A percentile compares a stretch with the other conserved stretches of the same genome.
phyloP scores from a whole-genome alignment of 2,329 filamentous ascomycete genomes.

The Knufia fluminis region DNA sequence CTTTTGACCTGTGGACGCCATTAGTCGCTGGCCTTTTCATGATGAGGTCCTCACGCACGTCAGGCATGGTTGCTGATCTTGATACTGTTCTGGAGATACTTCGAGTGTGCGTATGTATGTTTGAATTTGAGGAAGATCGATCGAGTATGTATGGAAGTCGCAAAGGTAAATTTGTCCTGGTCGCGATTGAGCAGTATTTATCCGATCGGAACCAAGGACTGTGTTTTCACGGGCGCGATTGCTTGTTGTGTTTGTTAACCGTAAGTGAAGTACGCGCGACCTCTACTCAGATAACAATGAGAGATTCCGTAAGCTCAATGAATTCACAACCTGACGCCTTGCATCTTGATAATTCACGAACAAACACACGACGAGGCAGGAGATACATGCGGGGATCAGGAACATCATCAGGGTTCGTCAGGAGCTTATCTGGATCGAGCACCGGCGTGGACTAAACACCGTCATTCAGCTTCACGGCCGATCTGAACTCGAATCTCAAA shows the following conservation, averaged over 20 bases:
- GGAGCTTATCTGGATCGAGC: neutral
- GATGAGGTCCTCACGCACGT: conserved; percentile 29
- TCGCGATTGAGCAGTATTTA: neutral
- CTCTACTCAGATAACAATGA: neutral
- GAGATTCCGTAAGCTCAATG: neutral
- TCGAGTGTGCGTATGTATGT: neutral
- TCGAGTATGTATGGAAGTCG: neutral
- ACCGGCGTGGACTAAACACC: neutral
- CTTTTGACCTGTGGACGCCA: conserved; percentile 57
- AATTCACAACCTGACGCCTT: neutral
- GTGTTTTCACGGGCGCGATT: neutral
- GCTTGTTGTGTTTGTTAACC: neutral
- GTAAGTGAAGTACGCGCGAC: neutral
- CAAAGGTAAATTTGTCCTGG: neutral
- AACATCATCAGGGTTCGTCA: neutral
- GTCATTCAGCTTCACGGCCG: no score
- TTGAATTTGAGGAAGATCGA: conserved; percentile 3
- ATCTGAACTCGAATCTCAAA: no score
- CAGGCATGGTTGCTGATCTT: conserved; percentile 33
- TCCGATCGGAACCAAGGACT: neutral
- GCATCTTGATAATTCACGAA: neutral
- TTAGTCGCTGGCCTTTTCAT: neutral
- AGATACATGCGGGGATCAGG: conserved; percentile 3
- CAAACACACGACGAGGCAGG: neutral
- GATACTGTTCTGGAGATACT: neutral